A percentile compares a stretch with the other conserved stretches of the same genome.
These are phyloP conservation scores for Keithomyces neogunnii DNA, from an alignment of 2,329 filamentous ascomycete species.

Conservation along the genomic window DNA sequence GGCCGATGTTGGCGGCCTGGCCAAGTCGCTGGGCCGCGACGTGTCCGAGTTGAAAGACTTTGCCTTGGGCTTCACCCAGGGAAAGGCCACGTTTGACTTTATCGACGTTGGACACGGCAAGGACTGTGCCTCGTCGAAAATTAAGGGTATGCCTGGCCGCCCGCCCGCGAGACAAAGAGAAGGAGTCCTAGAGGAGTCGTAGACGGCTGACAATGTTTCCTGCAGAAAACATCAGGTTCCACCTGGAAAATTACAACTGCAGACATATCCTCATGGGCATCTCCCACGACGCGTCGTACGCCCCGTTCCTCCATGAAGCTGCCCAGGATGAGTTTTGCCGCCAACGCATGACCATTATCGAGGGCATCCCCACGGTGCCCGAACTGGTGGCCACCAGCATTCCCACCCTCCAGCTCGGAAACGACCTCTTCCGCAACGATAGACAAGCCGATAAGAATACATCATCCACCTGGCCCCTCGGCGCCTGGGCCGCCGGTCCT, in stretches of 20 bases:
- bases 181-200: not conserved
- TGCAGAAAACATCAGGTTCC: conserved; percentile 43
- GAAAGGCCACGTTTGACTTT: conserved; percentile 52
- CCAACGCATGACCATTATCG: conserved; percentile 42
- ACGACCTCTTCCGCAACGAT: conserved; percentile 43
- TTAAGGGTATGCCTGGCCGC: conserved; percentile 40
- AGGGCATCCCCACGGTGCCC: conserved; percentile 41
- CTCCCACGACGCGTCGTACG: conserved; percentile 53
- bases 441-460: conserved; percentile 32
- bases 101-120: conserved; percentile 50
- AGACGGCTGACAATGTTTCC: not conserved
- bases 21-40: conserved; percentile 39
- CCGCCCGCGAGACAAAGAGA: not conserved
- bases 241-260: conserved; percentile 53
- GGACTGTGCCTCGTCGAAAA: conserved; percentile 51
- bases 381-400: conserved; percentile 40
- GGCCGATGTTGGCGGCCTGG: conserved; percentile 44
- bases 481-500: conserved; percentile 6
- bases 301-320: conserved; percentile 49
- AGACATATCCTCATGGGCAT: conserved; percentile 53
- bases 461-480: conserved; percentile 8
- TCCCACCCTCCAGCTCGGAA: conserved; percentile 35
- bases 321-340: conserved; percentile 33
- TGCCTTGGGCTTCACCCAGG: conserved; percentile 50
- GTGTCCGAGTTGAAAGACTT: conserved; percentile 47